Conservation (phyloP, 495 filamentous ascomycete species). For the Aspergillus cavernicola region DNA sequence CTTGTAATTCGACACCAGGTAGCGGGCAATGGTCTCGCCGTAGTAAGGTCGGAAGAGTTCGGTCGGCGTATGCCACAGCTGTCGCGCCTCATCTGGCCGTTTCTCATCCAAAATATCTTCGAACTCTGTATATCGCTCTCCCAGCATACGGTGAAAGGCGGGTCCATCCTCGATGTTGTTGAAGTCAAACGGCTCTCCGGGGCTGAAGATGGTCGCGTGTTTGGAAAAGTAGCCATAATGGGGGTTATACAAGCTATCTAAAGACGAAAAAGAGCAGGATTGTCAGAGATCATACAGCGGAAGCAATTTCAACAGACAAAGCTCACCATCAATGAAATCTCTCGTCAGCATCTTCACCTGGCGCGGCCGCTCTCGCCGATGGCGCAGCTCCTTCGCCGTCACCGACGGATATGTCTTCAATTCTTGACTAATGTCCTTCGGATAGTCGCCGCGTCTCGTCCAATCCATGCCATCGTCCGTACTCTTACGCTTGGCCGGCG, state of each 20-base stretch:
- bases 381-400: constrained; percentile 71
- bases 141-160: constrained; percentile 72
- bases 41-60: constrained; percentile 97
- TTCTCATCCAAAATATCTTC: constrained; percentile 79
- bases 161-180: constrained; percentile 72
- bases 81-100: constrained; percentile 68
- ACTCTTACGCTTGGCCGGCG: constrained; percentile 28
- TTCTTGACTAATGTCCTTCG: constrained; percentile 72
- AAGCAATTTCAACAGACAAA: not conserved
- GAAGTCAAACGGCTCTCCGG: constrained; percentile 92
- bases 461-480: constrained; percentile 49
- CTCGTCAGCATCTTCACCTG: constrained; percentile 94
- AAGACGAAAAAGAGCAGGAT: constrained; percentile 6
- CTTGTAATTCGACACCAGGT: constrained; percentile 93
- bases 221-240: constrained; percentile 98
- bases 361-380: constrained; percentile 68
- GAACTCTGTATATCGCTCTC: constrained; percentile 78
- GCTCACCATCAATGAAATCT: constrained; percentile 92
- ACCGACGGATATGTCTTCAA: constrained; percentile 77
- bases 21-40: constrained; percentile 91
- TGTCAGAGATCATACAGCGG: not conserved
- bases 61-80: constrained; percentile 98
- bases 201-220: constrained; percentile 92
- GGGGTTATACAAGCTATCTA: constrained; percentile 95
- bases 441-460: constrained; percentile 75